Conservation (phyloP, 2,329 filamentous ascomycete species). For the Tricladium varicosporioides region DNA sequence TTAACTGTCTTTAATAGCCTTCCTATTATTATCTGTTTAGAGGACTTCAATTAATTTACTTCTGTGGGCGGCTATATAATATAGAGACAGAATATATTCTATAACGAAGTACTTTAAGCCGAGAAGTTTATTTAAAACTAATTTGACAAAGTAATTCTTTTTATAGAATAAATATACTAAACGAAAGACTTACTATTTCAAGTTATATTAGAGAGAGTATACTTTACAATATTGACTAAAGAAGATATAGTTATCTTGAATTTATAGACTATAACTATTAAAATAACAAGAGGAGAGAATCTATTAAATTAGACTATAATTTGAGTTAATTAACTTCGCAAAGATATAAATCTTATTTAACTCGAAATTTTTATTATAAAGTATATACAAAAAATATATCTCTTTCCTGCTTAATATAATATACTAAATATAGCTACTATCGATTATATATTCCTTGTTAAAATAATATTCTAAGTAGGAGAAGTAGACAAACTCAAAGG, state of each 20-base stretch:
- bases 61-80: constrained; percentile 4
- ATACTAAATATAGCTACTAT: constrained; percentile 1
- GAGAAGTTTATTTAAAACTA: constrained; percentile 2
- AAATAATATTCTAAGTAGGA: constrained; percentile 6
- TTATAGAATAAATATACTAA: constrained; percentile 2
- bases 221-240: constrained; percentile 3
- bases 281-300: constrained; percentile 5
- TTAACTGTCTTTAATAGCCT: constrained; percentile 3
- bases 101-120: not conserved
- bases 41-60: constrained; percentile 5
- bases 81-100: constrained; percentile 5
- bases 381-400: constrained; percentile 8
- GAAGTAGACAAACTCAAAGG: constrained; percentile 9
- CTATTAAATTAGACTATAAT: constrained; percentile 1
- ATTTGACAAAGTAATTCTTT: constrained; percentile 1
- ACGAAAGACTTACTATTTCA: constrained; percentile 5
- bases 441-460: constrained; percentile 4
- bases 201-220: not conserved
- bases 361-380: constrained; percentile 3
- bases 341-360: not conserved
- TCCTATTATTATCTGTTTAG: constrained; percentile 6
- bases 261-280: constrained; percentile 1
- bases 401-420: constrained; percentile 8
- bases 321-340: constrained; percentile 4
- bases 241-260: constrained; percentile 8